Base-by-base conservation (phyloP, 2,329 filamentous ascomycete genomes). In the Penicillium sp. region DNA sequence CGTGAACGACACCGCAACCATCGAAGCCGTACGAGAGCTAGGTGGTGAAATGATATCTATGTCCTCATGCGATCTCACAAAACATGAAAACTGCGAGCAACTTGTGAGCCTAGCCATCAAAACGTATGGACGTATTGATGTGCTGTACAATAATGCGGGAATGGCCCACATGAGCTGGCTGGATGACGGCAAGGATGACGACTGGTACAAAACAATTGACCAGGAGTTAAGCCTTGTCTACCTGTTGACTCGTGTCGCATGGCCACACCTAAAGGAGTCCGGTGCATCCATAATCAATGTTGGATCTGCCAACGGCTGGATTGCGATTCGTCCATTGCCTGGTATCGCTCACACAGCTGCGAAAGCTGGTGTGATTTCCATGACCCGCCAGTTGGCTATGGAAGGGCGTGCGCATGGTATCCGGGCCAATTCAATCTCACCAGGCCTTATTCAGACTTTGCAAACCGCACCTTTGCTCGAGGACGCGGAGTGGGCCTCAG, bases 351-450 rank as follows among this genome's bases (percentile, higher is more conserved):
- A 57, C 35, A 57, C 54, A 23, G 54, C 54, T 12, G 42, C 31
- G n/a, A 57, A 57, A 10, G 48, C 35, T 27, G 54, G 48, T 53
- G 41, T 57, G 6, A 45, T 57, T 46, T 42, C 54, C 17, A 57
- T 53, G 54, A 57, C 54, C 2, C 49, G 54, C 9, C 40, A 53
- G 41, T 35, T 57, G 25, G 49, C 54, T 1, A 57, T 57, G 49
- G 54, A 54, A 40, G 51, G 51, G 4, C 51, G 51, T 17, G 25
- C 9, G 6, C 51, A 54, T 13, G 51, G 51, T 13, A 54, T 54
- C 25, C 31, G 51, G n/a, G 42, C 51, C n/a, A 54, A 49, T 15
- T 38, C 51, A 4, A 49, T 54, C n/a, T 54, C 51, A 17, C 51
- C 42, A 17, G 51, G 51, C 3, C 23, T 54, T 23, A 31, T 54